These are phyloP conservation scores for Trypanosoma lewisi DNA, from an alignment of 208 protist genomes.

Conservation along the genomic window DNA sequence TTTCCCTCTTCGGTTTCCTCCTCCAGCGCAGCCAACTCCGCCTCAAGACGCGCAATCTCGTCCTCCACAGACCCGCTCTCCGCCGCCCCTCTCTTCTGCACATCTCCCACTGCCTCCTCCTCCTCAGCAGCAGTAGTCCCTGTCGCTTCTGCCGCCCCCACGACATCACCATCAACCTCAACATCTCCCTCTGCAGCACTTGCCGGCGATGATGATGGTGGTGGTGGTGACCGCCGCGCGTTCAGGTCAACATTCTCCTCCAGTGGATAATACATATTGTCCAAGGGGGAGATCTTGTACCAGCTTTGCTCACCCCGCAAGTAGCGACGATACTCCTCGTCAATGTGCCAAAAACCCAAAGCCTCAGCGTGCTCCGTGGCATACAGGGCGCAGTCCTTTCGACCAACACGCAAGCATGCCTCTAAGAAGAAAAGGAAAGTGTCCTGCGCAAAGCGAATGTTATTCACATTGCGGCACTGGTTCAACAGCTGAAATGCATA, in stretches of 20 bases:
- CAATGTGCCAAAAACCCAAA: conserved; percentile 85
- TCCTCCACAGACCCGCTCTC: conserved; percentile 30
- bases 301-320: conserved; percentile 78
- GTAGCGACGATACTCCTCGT: conserved; percentile 76
- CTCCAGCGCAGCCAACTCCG: conserved; percentile 82
- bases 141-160: conserved; percentile 1
- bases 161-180: neutral
- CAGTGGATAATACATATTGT: conserved; percentile 78
- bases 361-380: conserved; percentile 71
- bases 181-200: neutral
- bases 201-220: conserved; percentile 4
- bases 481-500: conserved; percentile 86
- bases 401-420: conserved; percentile 84
- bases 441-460: conserved; percentile 71
- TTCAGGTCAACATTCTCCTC: conserved; percentile 82
- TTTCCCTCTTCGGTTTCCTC: neutral
- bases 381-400: conserved; percentile 84
- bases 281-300: conserved; percentile 75
- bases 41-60: conserved; percentile 79
- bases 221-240: conserved; percentile 16
- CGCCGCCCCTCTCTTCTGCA: neutral
- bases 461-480: conserved; percentile 82
- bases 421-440: conserved; percentile 87
- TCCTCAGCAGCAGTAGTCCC: neutral
- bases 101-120: conserved; percentile 25